Evolutionary conservation across 352 stramenopile genomes (phyloP), one percentile per base, ranked within the genome.

Genomic region (Sclerospora graminicola): DNA sequence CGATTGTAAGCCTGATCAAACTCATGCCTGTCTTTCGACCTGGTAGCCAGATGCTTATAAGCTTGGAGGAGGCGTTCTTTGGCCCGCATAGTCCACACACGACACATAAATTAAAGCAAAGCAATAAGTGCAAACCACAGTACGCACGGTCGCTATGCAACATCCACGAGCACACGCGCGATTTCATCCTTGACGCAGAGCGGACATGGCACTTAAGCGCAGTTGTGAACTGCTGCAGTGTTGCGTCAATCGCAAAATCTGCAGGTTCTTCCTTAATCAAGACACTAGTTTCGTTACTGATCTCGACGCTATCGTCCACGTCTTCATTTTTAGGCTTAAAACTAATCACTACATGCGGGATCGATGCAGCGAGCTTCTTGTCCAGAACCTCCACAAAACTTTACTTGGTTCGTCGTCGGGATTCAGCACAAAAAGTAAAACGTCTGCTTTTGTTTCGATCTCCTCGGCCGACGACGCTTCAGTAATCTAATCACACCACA

Each of bases 361-460:
- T n/a, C n/a, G n/a, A n/a, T n/a, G n/a, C n/a, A 14, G 73, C 65
- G 13, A 86, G 41, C 45, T 74, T 73, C 49, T 69, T 72, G 46
- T 68, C 61, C 51, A 74, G 42, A 19, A 76, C 69, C 41, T 84
- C 67, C 7, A 67, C 71, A 62, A 45, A 8, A 58, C 37, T 38
- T 68, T 61, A 41, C 69, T 82, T 33, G 54, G 41, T 4, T 62
- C 39, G 19, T 84, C 60, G 0, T 68, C 42, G 20, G 77, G 77
- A 41, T 89, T 74, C 42, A 79, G 64, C 23, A 89, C 38, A 16
- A 87, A n/a, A n/a, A n/a, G n/a, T n/a, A n/a, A n/a, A n/a, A n/a
- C n/a, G n/a, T n/a, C n/a, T n/a, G n/a, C n/a, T 27, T 69, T 73
- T 38, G 76, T 67, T 47, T 84, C 71, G 10, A 89, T 64, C 32